phyloP scores from a whole-genome alignment of 345 rosid genomes.

The Rubroshorea leprosula region DNA sequence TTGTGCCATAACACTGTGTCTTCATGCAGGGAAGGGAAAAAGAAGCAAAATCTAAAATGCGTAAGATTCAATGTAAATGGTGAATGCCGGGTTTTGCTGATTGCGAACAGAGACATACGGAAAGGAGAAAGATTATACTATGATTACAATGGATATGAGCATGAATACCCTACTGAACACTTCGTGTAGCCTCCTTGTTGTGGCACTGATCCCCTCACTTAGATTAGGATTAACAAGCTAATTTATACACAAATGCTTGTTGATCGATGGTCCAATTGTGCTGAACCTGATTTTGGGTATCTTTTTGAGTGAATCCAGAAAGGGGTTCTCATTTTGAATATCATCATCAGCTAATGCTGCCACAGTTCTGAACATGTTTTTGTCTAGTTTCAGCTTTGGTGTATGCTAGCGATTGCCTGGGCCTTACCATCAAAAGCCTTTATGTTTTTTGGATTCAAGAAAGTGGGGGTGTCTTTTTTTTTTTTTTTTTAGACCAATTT shows the following conservation, averaged over 20 bases:
- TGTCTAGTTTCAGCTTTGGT: no score
- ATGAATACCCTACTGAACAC: constrained; percentile 91
- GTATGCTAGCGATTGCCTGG: no score
- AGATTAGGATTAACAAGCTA: constrained; percentile 7
- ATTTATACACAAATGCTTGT: constrained; percentile 10
- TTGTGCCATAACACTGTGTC: background rate
- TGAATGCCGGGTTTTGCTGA: constrained; percentile 75
- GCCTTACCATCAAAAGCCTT: no score
- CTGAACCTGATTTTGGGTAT: background rate
- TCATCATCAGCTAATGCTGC: no score
- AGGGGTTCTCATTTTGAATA: background rate
- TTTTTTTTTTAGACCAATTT: no score
- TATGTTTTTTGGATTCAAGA: no score
- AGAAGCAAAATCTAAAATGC: constrained; percentile 90
- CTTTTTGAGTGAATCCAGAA: background rate
- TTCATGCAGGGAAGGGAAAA: constrained; percentile 79
- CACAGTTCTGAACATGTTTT: background rate
- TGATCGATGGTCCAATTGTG: background rate
- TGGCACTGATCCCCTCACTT: constrained; percentile 1
- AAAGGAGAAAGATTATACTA: constrained; percentile 87
- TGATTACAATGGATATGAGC: constrained; percentile 90
- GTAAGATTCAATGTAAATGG: constrained; percentile 79
- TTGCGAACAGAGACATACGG: constrained; percentile 74
- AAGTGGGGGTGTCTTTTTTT: no score
- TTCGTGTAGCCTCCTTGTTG: constrained; percentile 51